phyloP scores from a whole-genome alignment of 2,329 filamentous ascomycete genomes.

The Pseudocercospora pini-densiflorae region DNA sequence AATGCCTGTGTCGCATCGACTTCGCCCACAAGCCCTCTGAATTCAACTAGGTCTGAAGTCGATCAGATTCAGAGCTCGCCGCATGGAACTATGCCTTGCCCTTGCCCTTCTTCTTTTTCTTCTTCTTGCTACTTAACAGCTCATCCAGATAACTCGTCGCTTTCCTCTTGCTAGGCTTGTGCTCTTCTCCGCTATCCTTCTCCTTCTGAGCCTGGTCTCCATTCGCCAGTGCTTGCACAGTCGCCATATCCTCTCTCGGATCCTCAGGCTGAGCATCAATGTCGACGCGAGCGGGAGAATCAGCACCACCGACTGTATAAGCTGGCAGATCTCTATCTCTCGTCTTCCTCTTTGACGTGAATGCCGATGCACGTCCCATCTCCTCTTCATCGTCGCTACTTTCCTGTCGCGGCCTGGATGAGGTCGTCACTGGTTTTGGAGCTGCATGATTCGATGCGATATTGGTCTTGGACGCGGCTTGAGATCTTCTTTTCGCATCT shows the following conservation, averaged over 20 bases:
- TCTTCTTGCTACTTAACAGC: constrained; percentile 57
- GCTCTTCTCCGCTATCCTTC: constrained; percentile 13
- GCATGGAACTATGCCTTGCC: not conserved
- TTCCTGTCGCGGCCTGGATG: not conserved
- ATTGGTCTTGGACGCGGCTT: constrained; percentile 18
- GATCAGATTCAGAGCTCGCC: not conserved
- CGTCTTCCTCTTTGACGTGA: constrained; percentile 26
- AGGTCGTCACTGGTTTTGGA: not conserved
- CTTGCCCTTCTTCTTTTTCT: constrained; percentile 41
- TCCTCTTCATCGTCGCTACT: constrained; percentile 45
- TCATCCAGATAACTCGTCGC: constrained; percentile 57
- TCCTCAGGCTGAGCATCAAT: constrained; percentile 20
- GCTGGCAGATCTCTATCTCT: constrained; percentile 19
- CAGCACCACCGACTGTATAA: constrained; percentile 16
- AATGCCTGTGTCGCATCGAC: too few relatives aligned
- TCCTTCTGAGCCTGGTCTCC: constrained; percentile 6
- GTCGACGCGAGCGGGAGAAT: constrained; percentile 14
- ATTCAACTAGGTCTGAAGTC: too few relatives aligned
- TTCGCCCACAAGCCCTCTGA: not conserved
- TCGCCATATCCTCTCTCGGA: constrained; percentile 20
- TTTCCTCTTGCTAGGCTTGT: constrained; percentile 24
- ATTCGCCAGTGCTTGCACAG: constrained; percentile 14
- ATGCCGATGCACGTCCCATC: constrained; percentile 32
- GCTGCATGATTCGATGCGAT: constrained; percentile 18
- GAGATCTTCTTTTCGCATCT: constrained; percentile 35